Base-by-base conservation (phyloP, 2,329 filamentous ascomycete genomes). In the Ampelomyces quisqualis region DNA sequence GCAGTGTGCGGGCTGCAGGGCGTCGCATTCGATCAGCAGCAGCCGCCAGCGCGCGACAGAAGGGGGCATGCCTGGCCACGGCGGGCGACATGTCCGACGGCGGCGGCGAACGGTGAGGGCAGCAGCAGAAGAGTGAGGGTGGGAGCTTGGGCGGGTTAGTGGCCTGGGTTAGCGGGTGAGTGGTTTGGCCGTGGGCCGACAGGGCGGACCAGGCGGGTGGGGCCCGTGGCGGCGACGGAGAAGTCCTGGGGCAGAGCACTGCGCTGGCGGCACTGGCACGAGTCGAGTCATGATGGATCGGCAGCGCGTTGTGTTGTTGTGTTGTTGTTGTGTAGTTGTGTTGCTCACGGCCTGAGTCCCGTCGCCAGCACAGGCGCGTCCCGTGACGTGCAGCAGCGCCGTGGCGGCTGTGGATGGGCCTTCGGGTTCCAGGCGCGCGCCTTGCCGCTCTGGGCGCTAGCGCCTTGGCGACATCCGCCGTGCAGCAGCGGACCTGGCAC, bases 341-440 rank as follows among this genome's bases (percentile, higher is more conserved):
- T n/a, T n/a, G n/a, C n/a, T n/a, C n/a, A n/a, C n/a, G n/a, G n/a
- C n/a, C n/a, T n/a, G n/a, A n/a, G n/a, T n/a, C n/a, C n/a, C n/a
- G n/a, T n/a, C n/a, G n/a, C n/a, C n/a, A n/a, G n/a, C n/a, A n/a
- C 55, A 51, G 43, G 50, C 46, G 43, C 43, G 44, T 46, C 46
- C 45, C 51, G 62, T 65, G 62, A 65, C 62, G 61, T 66, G 63
- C 64, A 66, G 59, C 55, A 33, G 34, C 40, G 58, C 61, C 60
- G 48, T 46, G 63, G 37, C 45, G n/a, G n/a, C n/a, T n/a, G n/a
- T n/a, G n/a, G n/a, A n/a, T n/a, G n/a, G n/a, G 58, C 53, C 49
- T 54, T 50, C 48, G 53, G 50, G 52, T 41, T 51, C 27, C 36
- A 40, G 36, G 43, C 37, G 20, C 38, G 43, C 60, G 45, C 56